Percentiles rank a stretch among this genome's conserved stretches.
Evolutionary conservation across 768 basidiomycete species (phyloP).

Genomic region (Sarcomyxa edulis): DNA sequence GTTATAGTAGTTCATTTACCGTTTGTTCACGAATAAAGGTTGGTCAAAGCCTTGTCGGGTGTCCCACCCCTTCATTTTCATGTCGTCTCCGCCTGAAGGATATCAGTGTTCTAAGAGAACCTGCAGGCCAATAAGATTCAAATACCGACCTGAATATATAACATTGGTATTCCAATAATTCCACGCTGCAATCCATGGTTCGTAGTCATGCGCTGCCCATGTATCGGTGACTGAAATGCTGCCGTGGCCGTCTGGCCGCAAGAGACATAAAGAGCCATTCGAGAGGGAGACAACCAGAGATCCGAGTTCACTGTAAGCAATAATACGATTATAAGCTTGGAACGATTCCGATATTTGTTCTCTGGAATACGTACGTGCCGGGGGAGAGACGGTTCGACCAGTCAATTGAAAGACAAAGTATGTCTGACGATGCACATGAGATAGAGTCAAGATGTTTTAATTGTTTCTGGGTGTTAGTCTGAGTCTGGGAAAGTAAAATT

Average conservation of each 20-base stretch:
- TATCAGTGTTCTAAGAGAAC: background rate
- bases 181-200: constrained; percentile 93
- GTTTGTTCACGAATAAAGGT: constrained; percentile 70
- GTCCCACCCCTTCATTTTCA: constrained; percentile 90
- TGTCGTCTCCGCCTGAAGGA: constrained; percentile 90
- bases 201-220: constrained; percentile 90
- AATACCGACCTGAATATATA: constrained; percentile 74
- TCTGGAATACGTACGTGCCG: constrained; percentile 32
- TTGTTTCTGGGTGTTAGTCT: constrained; percentile 24
- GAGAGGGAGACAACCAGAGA: constrained; percentile 80
- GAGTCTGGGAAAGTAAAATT: background rate
- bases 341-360: background rate
- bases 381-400: constrained; percentile 73
- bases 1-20: constrained; percentile 30
- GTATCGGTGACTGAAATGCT: constrained; percentile 41
- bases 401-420: constrained; percentile 86
- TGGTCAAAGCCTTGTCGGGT: constrained; percentile 52
- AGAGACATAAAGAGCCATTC: constrained; percentile 64
- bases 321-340: constrained; percentile 1
- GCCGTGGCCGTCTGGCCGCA: constrained; percentile 40
- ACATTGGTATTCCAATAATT: constrained; percentile 78
- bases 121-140: background rate
- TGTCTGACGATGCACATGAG: constrained; percentile 45
- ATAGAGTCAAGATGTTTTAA: constrained; percentile 37
- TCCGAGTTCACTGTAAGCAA: constrained; percentile 40